These are phyloP conservation scores for Termitomyces sp. DNA, from an alignment of 768 basidiomycete genomes.

Conservation along the genomic window DNA sequence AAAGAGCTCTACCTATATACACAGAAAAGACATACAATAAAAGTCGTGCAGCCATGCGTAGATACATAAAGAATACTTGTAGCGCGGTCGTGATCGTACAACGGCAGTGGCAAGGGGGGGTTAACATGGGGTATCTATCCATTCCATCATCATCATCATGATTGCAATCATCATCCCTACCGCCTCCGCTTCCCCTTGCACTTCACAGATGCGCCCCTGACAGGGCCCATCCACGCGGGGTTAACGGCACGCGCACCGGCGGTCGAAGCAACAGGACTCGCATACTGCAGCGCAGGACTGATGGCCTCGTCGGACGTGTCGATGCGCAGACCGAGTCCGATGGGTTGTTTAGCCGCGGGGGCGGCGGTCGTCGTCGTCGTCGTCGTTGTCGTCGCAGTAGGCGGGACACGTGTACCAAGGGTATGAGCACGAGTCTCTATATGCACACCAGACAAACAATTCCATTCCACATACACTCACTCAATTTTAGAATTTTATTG, in stretches of 20 bases:
- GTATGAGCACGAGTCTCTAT: conserved; percentile 22
- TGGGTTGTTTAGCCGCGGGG: background rate
- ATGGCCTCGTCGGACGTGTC: conserved; percentile 3
- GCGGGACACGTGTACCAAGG: conserved; percentile 7
- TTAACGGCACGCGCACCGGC: background rate
- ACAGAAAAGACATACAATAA: too few relatives aligned
- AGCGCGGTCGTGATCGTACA: too few relatives aligned
- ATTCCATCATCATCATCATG: background rate
- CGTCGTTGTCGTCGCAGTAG: background rate
- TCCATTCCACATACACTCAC: too few relatives aligned
- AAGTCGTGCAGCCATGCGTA: too few relatives aligned
- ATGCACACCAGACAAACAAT: too few relatives aligned
- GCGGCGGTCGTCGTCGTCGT: too few relatives aligned
- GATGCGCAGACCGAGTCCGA: conserved; percentile 8
- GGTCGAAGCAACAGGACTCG: background rate
- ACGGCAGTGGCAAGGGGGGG: too few relatives aligned
- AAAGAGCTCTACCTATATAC: too few relatives aligned
- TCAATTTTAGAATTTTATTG: too few relatives aligned
- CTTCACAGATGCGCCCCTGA: background rate
- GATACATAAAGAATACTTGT: too few relatives aligned
- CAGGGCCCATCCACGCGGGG: conserved; percentile 4
- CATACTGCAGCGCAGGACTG: too few relatives aligned
- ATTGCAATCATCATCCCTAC: background rate
- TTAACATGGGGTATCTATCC: background rate
- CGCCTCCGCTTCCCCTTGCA: background rate